phyloP scores from a whole-genome alignment of 257 asterid species.

The Jacaranda copaia region DNA sequence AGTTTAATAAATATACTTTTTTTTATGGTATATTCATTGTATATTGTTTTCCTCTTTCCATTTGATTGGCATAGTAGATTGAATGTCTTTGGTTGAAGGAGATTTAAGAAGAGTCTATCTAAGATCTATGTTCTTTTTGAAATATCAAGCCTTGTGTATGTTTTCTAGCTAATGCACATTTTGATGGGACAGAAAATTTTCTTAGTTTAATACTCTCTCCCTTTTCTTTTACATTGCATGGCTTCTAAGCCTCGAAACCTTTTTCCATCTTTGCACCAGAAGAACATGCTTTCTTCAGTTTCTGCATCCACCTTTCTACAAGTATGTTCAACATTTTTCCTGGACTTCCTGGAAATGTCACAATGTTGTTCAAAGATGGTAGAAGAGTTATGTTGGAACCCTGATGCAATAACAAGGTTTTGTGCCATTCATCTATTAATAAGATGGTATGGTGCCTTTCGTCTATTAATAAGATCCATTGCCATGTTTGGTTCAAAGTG shows the following conservation, averaged over 20 bases:
- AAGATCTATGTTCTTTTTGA: neutral
- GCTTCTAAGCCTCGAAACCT: neutral
- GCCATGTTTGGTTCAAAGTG: neutral
- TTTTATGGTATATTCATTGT: neutral
- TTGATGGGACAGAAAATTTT: neutral
- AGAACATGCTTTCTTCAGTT: neutral
- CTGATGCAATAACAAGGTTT: neutral
- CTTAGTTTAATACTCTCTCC: neutral
- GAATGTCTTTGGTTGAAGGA: constrained; percentile 18
- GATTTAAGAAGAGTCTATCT: neutral
- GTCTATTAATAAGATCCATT: neutral
- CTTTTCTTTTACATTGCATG: no score
- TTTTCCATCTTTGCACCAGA: neutral
- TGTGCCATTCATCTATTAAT: neutral
- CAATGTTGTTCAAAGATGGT: neutral
- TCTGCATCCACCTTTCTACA: neutral
- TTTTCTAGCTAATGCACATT: neutral
- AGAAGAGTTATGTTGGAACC: neutral
- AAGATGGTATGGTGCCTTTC: neutral
- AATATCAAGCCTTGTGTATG: neutral
- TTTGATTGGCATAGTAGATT: neutral
- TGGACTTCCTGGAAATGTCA: constrained; percentile 11
- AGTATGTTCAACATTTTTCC: neutral
- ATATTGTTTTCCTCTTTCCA: neutral
- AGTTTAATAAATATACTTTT: neutral